These are phyloP conservation scores for Alternaria angustiovoidea DNA, from an alignment of 2,329 filamentous ascomycete species.

Conservation along the genomic window DNA sequence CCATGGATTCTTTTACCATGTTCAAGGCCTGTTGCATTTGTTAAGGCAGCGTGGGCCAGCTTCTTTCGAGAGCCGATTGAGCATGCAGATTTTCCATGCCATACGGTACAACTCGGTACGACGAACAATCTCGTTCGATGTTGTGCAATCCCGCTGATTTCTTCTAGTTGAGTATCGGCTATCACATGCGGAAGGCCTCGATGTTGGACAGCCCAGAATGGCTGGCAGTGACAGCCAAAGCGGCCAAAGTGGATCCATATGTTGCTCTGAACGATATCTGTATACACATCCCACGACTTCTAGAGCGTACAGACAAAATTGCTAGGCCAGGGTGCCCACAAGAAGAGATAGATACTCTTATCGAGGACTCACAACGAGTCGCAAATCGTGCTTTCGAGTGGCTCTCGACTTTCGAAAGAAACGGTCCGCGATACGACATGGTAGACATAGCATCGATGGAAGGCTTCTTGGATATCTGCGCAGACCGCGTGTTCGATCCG, in stretches of 20 bases:
- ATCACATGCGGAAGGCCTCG: constrained; percentile 46
- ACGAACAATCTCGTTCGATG: background rate
- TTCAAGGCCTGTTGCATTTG: constrained; percentile 46
- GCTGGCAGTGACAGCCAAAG: constrained; percentile 42
- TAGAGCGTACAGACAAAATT: constrained; percentile 44
- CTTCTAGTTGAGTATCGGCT: constrained; percentile 44
- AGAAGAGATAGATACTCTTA: constrained; percentile 34
- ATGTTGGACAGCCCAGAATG: constrained; percentile 46
- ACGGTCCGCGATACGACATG: constrained; percentile 41
- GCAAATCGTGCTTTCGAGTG: constrained; percentile 39
- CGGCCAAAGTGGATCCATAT: constrained; percentile 44
- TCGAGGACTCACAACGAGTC: constrained; percentile 37
- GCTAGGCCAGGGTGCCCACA: background rate
- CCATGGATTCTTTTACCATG: constrained; percentile 49
- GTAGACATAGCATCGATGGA: constrained; percentile 35
- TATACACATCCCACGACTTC: constrained; percentile 45
- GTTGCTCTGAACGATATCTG: constrained; percentile 45
- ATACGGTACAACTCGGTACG: constrained; percentile 48
- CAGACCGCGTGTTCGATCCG: constrained; percentile 38
- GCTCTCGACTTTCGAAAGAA: constrained; percentile 41
- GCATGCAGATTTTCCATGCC: constrained; percentile 46
- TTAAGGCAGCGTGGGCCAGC: constrained; percentile 43
- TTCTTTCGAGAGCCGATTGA: constrained; percentile 40
- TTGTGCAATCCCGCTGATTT: constrained; percentile 14
- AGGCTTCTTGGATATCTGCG: constrained; percentile 37